A percentile compares a stretch with the other conserved stretches of the same genome.
phyloP scores from a whole-genome alignment of 2,329 filamentous ascomycete species.

The Colletotrichum endophyticum region DNA sequence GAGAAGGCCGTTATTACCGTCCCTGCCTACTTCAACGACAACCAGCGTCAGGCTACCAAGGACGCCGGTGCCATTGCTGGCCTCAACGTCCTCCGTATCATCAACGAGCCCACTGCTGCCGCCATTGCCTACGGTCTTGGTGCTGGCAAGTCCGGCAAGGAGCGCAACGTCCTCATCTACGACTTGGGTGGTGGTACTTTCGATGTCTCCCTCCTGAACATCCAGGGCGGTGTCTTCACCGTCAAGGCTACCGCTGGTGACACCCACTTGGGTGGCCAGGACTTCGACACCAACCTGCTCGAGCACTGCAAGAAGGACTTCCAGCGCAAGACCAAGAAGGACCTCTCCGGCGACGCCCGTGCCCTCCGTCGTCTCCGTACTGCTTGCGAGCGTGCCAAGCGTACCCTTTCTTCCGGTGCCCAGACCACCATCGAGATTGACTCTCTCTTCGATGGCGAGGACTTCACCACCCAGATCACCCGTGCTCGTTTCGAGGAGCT shows the following conservation, averaged over 20 bases:
- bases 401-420: constrained; percentile 95
- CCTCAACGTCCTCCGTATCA: constrained; percentile 98
- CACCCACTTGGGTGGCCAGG: constrained; percentile 93
- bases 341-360: constrained; percentile 83
- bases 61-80: constrained; percentile 97
- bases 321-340: constrained; percentile 79
- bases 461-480: constrained; percentile 96
- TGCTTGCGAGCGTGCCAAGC: constrained; percentile 99
- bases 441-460: constrained; percentile 96
- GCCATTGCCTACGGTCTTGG: constrained; percentile 98
- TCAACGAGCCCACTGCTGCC: constrained; percentile 98
- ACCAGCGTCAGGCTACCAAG: constrained; percentile 99
- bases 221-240: constrained; percentile 99
- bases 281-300: constrained; percentile 95
- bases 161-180: constrained; percentile 99
- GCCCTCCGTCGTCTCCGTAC: constrained; percentile 95
- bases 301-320: constrained; percentile 98
- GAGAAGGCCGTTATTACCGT: constrained; percentile 99
- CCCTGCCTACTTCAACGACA: constrained; percentile 99
- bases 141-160: constrained; percentile 92
- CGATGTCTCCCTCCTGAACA: constrained; percentile 99
- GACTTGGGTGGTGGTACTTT: constrained; percentile 99
- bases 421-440: constrained; percentile 99
- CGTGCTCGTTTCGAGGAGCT: constrained; percentile 99
- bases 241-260: constrained; percentile 99